Base-by-base conservation (phyloP, 495 filamentous ascomycete species). In the Neurospora sp. region DNA sequence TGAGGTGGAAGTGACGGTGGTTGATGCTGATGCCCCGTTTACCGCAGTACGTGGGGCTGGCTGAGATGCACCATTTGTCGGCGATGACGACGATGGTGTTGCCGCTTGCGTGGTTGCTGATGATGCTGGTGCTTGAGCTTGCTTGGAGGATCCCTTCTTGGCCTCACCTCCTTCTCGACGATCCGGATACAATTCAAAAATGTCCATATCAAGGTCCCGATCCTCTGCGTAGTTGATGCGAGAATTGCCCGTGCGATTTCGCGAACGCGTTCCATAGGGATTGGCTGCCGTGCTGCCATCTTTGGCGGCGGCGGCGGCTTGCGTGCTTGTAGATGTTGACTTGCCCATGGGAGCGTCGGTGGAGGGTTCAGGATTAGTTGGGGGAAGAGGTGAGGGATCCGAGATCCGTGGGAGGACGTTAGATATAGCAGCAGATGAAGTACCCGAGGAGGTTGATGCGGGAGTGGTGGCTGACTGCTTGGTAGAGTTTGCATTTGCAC, bases 191-290 rank as follows among this genome's bases (percentile, higher is more conserved):
- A 74, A 71, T 71, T 86, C 85, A 75, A 82, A 85, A 76, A 92
- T 87, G 46, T 99, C 96, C 82, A 93, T 88, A 74, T 98, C 96
- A 75, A 93, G 83, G 77, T 98, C 96, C 78, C 91, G 92, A 82
- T 99, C 96, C 83, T 99, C 96, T 39, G 96, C 96, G 81, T 99
- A 99, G 81, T 99, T 99, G 68, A 91, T 89, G 74, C 96, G 92
- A 75, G 92, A 86, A 71, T 85, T 86, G 73, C 92, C 93, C 48
- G 90, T 91, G 73, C 94, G 90, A 79, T 96, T 97, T 80, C 96
- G 91, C 72, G 96, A 99, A 75, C 96, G 92, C 75, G 96, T 99
- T 73, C 96, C 96, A 81, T 99, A 98, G 27, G 93, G 92, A 68
- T 92, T 91, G 9, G 90, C 80, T 65, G 80, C 77, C 5, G 78